Evolutionary conservation across 2,329 filamentous ascomycete genomes (phyloP).

Genomic region (Colletotrichum spaethianum): DNA sequence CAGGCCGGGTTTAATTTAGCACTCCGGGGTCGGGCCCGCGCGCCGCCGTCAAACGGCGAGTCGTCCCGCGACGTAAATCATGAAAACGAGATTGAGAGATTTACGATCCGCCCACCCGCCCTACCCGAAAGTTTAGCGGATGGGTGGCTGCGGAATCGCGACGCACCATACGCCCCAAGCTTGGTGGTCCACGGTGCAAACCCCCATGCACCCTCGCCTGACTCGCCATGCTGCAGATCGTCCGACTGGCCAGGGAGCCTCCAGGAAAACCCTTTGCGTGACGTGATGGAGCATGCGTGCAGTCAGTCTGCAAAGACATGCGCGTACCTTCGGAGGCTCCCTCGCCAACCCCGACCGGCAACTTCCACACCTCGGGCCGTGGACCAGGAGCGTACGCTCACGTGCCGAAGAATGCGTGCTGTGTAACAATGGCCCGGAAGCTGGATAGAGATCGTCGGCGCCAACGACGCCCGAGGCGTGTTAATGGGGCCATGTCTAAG

Average conservation of each 20-base stretch:
- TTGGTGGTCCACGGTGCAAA: background rate
- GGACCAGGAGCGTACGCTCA: background rate
- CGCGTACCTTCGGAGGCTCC: background rate
- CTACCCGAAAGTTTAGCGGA: constrained; percentile 7
- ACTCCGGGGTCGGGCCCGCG: constrained; percentile 5
- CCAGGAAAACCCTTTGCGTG: background rate
- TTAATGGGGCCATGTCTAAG: constrained; percentile 33
- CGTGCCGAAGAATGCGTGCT: background rate
- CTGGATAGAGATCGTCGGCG: constrained; percentile 25
- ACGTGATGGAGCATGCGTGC: background rate
- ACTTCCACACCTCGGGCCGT: constrained; percentile 19
- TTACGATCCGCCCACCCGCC: constrained; percentile 5
- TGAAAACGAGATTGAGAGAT: background rate
- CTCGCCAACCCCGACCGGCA: background rate
- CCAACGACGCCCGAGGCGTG: constrained; percentile 21
- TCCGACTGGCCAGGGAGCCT: background rate
- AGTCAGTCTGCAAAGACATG: background rate
- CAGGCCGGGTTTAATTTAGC: background rate
- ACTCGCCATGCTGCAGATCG: background rate
- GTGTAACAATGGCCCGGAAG: constrained; percentile 6
- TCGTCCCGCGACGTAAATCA: background rate
- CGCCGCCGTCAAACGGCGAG: constrained; percentile 4
- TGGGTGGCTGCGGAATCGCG: background rate
- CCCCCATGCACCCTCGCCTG: constrained; percentile 38
- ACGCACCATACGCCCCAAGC: too few species aligned